Evolutionary conservation across 305 asterid genomes (phyloP), one percentile per base, ranked within the genome.

Genomic region (Solanum hybrid): DNA sequence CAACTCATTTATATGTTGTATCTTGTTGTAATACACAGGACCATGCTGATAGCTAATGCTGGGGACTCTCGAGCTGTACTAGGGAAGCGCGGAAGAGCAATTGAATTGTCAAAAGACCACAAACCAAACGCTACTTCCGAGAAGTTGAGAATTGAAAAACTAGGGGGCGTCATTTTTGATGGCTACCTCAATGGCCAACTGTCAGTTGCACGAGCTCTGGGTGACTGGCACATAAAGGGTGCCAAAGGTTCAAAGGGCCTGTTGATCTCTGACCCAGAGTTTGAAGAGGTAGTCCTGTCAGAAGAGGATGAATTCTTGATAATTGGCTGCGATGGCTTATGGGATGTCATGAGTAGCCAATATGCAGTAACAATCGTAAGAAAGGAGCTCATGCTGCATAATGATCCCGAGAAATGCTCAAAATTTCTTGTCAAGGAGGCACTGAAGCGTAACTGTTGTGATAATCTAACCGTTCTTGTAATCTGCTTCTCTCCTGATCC

Each of bases 321-420:
- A 36, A 96, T 97, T 6, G 99, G 99, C 5, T 96, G 99, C n/a
- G 99, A 97, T 83, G 99, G 99, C 24, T 89, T 97, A 36, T 97
- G 99, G 99, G 99, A 97, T 75, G 99, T 97, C 20, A 97, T 97
- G 99, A 97, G 99, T 67, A 97, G 99, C 91, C 99, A 96, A 83
- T 97, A 93, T 37, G 99, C 99, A 0, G 99, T 97, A 14, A 97
- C 99, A 34, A 92, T 97, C 22, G 97, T 96, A 29, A 92, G 99
- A 91, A 96, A 96, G 87, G 98, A 95, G 90, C 98, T 97, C 10
- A 97, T 96, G 98, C 46, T 86, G 71, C 99, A 97, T 86, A 97
- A 96, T 67, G 98, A 97, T 91, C 98, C 98, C 0, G 95, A 92
- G 89, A 95, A 89, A 91, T 97, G 99, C 92, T 97, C 97, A 4